These are phyloP conservation scores for Neoboletus brunneissimus DNA, from an alignment of 768 basidiomycete genomes.

Conservation along the genomic window DNA sequence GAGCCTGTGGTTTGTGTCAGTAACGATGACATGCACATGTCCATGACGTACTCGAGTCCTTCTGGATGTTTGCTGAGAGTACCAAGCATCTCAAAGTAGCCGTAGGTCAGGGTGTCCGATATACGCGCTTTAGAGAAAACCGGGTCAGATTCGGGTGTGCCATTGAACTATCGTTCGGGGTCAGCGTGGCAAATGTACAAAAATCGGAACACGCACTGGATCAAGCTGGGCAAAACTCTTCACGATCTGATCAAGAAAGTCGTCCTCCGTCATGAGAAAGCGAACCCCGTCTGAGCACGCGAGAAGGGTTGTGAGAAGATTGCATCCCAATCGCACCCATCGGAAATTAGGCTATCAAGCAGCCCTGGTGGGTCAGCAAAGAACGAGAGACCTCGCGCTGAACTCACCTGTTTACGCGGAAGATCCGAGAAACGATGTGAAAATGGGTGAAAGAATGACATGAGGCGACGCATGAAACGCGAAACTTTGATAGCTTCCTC, in stretches of 20 bases:
- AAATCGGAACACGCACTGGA: constrained; percentile 53
- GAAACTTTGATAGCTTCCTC: constrained; percentile 93
- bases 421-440: constrained; percentile 85
- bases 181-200: not conserved
- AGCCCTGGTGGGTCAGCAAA: not conserved
- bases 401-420: constrained; percentile 56
- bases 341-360: constrained; percentile 61
- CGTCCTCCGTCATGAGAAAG: constrained; percentile 80
- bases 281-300: constrained; percentile 79
- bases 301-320: constrained; percentile 78
- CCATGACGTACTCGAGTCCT: constrained; percentile 73
- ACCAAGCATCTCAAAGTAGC: constrained; percentile 96
- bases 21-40: not conserved
- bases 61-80: constrained; percentile 84
- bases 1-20: constrained; percentile 46
- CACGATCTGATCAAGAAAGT: constrained; percentile 77
- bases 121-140: constrained; percentile 84
- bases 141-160: constrained; percentile 68
- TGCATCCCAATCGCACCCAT: constrained; percentile 86
- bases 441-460: constrained; percentile 92
- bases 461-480: constrained; percentile 84
- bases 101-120: constrained; percentile 78
- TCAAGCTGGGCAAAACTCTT: constrained; percentile 91
- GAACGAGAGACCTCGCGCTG: not conserved
- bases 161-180: constrained; percentile 54